A percentile compares a stretch with the other conserved stretches of the same genome.
phyloP scores from a whole-genome alignment of 306 rosid species.

The Citrullus amarus region DNA sequence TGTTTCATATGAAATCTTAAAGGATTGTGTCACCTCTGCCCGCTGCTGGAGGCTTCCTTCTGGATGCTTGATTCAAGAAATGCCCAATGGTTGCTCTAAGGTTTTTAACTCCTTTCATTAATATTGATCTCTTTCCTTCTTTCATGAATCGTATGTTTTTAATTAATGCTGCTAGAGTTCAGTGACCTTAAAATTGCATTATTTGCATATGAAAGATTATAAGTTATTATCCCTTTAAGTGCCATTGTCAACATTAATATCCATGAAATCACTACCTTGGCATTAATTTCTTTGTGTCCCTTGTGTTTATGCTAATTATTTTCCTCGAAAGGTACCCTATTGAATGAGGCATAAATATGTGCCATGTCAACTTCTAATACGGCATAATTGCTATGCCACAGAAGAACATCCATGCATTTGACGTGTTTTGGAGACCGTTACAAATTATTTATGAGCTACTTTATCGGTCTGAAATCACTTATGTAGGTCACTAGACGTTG shows the following conservation, averaged over 20 bases:
- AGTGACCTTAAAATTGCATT: not conserved
- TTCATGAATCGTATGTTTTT: not conserved
- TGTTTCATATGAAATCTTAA: slow-evolving; percentile 36
- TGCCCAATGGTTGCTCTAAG: slow-evolving; percentile 29
- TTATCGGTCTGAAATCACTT: not conserved
- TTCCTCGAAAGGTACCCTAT: not conserved
- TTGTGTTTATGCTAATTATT: not conserved
- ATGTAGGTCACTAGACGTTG: not conserved
- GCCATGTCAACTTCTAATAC: not conserved
- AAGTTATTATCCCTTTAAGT: not conserved
- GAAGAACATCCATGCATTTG: not conserved
- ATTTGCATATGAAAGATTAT: not conserved
- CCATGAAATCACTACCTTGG: not conserved
- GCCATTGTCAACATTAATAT: not conserved
- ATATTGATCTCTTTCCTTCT: not conserved
- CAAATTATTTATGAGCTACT: not conserved
- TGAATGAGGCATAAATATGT: not conserved
- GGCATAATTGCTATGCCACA: not conserved
- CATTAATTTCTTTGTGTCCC: not conserved
- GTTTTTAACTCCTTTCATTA: slow-evolving; percentile 21
- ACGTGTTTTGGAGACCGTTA: not conserved
- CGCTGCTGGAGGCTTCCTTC: slow-evolving; percentile 60
- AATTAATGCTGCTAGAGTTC: not conserved
- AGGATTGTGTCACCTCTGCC: not conserved
- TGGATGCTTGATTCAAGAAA: slow-evolving; percentile 56